Conservation (phyloP, 352 stramenopile species). For the Phytophthora tentaculata region DNA sequence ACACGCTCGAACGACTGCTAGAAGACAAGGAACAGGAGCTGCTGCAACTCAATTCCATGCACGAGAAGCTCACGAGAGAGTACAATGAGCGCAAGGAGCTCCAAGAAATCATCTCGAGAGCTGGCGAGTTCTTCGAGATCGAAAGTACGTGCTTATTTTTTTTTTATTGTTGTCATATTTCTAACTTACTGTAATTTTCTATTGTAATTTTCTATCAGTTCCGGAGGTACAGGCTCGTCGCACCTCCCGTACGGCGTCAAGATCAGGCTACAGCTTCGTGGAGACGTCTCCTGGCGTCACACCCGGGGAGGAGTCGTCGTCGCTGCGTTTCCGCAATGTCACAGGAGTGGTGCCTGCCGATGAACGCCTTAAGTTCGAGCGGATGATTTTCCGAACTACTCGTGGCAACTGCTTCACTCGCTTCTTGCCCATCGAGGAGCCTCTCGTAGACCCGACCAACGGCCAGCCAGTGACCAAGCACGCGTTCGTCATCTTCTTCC, state of each 20-base stretch:
- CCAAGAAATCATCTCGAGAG: conserved; percentile 82
- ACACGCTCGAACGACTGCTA: conserved; percentile 95
- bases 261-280: conserved; percentile 63
- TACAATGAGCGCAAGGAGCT: conserved; percentile 96
- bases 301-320: conserved; percentile 43
- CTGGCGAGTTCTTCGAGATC: conserved; percentile 89
- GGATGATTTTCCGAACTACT: conserved; percentile 99
- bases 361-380: conserved; percentile 96
- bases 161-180: conserved; percentile 3
- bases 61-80: conserved; percentile 97
- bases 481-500: conserved; percentile 96
- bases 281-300: conserved; percentile 21
- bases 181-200: conserved; percentile 16
- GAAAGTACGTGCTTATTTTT: conserved; percentile 49
- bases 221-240: conserved; percentile 61
- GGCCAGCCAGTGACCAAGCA: conserved; percentile 88
- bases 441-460: conserved; percentile 89
- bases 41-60: conserved; percentile 97
- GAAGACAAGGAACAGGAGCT: conserved; percentile 97
- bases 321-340: conserved; percentile 93
- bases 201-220: conserved; percentile 34
- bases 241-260: conserved; percentile 60
- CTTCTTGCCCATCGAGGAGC: conserved; percentile 96
- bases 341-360: conserved; percentile 94
- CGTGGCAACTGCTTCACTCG: conserved; percentile 98